Base-by-base conservation (phyloP, 2,329 filamentous ascomycete genomes). In the Beauveria varroae region DNA sequence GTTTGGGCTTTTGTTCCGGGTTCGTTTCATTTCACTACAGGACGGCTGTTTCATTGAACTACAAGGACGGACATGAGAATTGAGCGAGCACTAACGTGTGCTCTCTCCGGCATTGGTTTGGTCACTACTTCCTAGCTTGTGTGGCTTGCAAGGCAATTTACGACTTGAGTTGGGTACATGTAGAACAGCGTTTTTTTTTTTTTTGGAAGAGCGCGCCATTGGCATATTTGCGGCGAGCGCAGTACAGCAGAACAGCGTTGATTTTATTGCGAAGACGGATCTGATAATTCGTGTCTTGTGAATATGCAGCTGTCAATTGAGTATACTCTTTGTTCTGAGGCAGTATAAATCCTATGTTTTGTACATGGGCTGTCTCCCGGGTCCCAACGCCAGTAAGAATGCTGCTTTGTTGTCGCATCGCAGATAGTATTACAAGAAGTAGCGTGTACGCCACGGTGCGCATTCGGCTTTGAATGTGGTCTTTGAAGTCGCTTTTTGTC, bases 151-250 rank as follows among this genome's bases (percentile, higher is more conserved):
- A 7, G 34, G 49, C 22, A 18, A 47, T 60, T 55, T 60, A 60
- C 30, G 58, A 54, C 41, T 51, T 28, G 50, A 60, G n/a, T 55
- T 60, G 58, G 58, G 30, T 54, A 60, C 51, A 60, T 60, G 58
- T 60, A 46, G 47, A 59, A 43, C 43, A 43, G 46, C 47, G 18
- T 14, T 7, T 41, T 46, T 44, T 44, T 54, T 28, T 8, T 43
- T 54, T 40, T n/a, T 22, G 4, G 34, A 50, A 30, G 12, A 44
- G 57, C 57, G 40, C 49, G 49, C 49, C 47, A 53, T 46, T 60
- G 57, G 49, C 57, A 60, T 60, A 37, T 34, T 44, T 44, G 49
- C 49, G 34, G 57, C 47, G 49, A 58, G 40, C 40, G 57, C 37
- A 14, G 26, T 44, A 52, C 24, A 53, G 37, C 57, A 46, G 8